phyloP scores from a whole-genome alignment of 148 eudicot genomes.

The Camellia japonica region DNA sequence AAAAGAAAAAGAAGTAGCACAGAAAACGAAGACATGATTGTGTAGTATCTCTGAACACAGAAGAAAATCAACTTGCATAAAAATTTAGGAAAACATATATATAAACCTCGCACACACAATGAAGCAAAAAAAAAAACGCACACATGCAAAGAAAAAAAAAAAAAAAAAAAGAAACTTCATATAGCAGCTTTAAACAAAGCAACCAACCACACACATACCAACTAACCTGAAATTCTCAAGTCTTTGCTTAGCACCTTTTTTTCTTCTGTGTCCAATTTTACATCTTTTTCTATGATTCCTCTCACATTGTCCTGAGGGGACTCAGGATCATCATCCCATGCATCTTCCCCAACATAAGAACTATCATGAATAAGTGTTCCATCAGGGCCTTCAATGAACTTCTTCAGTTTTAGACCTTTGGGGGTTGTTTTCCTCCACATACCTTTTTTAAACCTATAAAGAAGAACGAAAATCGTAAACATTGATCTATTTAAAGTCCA shows the following conservation, averaged over 20 bases:
- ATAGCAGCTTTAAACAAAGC: neutral
- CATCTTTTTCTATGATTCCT: slow-evolving; percentile 45
- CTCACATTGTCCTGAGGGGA: slow-evolving; percentile 38
- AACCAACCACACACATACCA: neutral
- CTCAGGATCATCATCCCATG: slow-evolving; percentile 77
- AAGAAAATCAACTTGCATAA: neutral
- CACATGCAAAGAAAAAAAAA: neutral
- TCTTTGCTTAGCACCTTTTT: slow-evolving; percentile 48
- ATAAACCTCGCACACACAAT: neutral
- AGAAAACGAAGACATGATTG: neutral
- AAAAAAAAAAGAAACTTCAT: neutral
- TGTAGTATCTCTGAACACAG: neutral
- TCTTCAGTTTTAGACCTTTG: slow-evolving; percentile 83
- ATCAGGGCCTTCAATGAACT: slow-evolving; percentile 64
- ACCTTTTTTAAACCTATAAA: slow-evolving; percentile 66
- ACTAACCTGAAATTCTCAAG: slow-evolving; percentile 60
- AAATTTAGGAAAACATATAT: neutral
- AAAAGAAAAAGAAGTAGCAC: no score
- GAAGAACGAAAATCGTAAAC: neutral
- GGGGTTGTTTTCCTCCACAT: slow-evolving; percentile 87
- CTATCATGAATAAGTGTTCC: slow-evolving; percentile 72
- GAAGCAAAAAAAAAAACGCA: no score
- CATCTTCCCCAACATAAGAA: slow-evolving; percentile 88
- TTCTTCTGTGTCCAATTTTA: slow-evolving; percentile 42
- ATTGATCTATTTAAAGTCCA: neutral